Evolutionary conservation across 1,284 basidiomycete species (phyloP).

Genomic region (Rhodotorula sp.): DNA sequence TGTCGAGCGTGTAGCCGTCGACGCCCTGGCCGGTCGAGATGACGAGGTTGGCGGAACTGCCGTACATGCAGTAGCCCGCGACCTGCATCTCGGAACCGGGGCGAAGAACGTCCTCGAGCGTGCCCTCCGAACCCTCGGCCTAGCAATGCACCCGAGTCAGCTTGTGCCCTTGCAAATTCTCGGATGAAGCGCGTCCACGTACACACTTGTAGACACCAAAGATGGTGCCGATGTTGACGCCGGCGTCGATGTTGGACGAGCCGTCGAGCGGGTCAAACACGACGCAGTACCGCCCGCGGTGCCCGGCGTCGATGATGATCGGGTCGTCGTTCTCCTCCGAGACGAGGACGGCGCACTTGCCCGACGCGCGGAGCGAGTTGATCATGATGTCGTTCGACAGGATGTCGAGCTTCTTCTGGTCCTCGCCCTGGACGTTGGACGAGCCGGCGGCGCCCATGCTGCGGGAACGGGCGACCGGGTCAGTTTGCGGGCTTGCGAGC

Average conservation of each 20-base stretch:
- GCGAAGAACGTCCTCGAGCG: conserved; percentile 82
- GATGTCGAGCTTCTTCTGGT: conserved; percentile 88
- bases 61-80: conserved; percentile 67
- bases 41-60: conserved; percentile 96
- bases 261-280: conserved; percentile 99
- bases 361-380: conserved; percentile 62
- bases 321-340: conserved; percentile 64
- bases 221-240: conserved; percentile 99
- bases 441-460: conserved; percentile 94
- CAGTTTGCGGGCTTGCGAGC: not conserved
- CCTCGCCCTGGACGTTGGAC: conserved; percentile 95
- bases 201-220: conserved; percentile 92
- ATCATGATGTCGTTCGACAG: conserved; percentile 99
- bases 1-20: conserved; percentile 97
- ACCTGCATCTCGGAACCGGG: conserved; percentile 63
- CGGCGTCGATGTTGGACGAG: conserved; percentile 94
- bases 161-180: conserved; percentile 45
- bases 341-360: conserved; percentile 94
- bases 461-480: conserved; percentile 9
- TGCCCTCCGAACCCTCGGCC: conserved; percentile 73
- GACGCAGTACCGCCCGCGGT: conserved; percentile 75
- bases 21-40: conserved; percentile 94
- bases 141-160: conserved; percentile 49
- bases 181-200: conserved; percentile 52
- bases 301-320: conserved; percentile 49